These are phyloP conservation scores for Myxozyma neglecta DNA, from an alignment of 805 yeast genomes.

Conservation along the genomic window DNA sequence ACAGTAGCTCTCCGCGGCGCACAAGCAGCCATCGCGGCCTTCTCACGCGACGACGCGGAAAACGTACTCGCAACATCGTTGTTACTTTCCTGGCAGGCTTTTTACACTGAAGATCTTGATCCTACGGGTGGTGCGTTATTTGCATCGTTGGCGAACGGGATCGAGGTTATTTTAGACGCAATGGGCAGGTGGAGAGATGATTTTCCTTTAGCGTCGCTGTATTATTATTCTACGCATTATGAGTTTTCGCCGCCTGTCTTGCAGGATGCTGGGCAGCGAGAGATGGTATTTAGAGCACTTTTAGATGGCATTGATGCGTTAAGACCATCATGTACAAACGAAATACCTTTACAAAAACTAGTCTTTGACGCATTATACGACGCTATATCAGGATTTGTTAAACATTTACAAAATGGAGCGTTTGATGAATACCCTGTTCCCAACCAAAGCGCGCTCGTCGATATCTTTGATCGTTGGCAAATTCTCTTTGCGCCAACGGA, in stretches of 20 bases:
- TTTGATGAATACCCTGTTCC: conserved; percentile 1
- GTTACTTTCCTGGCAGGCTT: conserved; percentile 19
- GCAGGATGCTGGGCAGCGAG: neutral
- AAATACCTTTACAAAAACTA: neutral
- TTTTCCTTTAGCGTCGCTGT: conserved; percentile 16
- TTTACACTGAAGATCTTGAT: conserved; percentile 22
- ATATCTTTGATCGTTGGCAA: conserved; percentile 19
- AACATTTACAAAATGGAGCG: neutral
- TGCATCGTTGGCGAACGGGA: conserved; percentile 12
- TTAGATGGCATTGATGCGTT: neutral
- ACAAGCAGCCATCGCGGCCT: conserved; percentile 13
- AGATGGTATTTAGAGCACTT: neutral
- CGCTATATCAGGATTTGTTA: conserved; percentile 1
- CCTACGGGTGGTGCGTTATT: conserved; percentile 16
- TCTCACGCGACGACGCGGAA: conserved; percentile 14
- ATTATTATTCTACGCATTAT: conserved; percentile 1
- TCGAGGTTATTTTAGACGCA: conserved; percentile 11
- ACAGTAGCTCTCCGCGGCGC: conserved; percentile 21
- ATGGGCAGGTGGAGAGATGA: conserved; percentile 25
- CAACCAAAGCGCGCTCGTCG: neutral
- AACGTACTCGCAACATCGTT: conserved; percentile 14
- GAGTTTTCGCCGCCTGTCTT: conserved; percentile 8
- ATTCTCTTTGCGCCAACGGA: conserved; percentile 17
- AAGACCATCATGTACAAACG: neutral
- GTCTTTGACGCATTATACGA: neutral